Base-by-base conservation (phyloP, 768 basidiomycete genomes). In the Boletales sp. region DNA sequence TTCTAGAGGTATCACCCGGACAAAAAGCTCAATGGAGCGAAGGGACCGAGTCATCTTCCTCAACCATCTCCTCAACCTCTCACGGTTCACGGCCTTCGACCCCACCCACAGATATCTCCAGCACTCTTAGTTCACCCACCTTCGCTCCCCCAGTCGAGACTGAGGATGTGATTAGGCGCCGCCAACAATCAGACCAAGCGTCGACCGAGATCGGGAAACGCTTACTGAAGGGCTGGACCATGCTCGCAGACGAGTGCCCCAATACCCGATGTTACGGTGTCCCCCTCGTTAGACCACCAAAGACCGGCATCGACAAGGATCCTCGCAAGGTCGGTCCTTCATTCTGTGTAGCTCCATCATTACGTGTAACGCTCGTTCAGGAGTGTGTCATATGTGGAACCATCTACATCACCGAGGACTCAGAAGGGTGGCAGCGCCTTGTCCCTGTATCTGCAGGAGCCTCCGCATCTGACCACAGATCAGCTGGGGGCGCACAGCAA, bases 241-340 rank as follows among this genome's bases (percentile, higher is more conserved):
- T 94, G 87, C 74, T 94, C n/a, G 88, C 77, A 19, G 89, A 93
- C 34, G 89, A 91, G 69, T 94, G 92, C 61, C 80, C 82, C 0
- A 86, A 80, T 57, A 56, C 63, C 5, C 64, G 69, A 19, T 94
- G 92, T 61, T 85, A 82, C 66, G 90, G 90, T 12, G 74, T 92
- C 7, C 92, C 91, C n/a, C 80, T 94, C 13, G 85, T 93, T 51
- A 74, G 90, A 44, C 86, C 86, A 35, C 87, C 89, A 17, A 87
- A 80, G 63, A 56, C 72, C 14, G 79, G 80, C 6, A 75, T 75
- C 15, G 79, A 74, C 52, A 81, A 80, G 57, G 79, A 86, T 68
- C 81, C 81, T 17, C 73, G 78, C 53, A 90, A 85, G 77, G 89
- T 85, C 40, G 40, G 73, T 53, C 9, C 15, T 44, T 6, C 25